phyloP scores from a whole-genome alignment of 192 early-diverging fungal species.

The Backusella tarrabulga region DNA sequence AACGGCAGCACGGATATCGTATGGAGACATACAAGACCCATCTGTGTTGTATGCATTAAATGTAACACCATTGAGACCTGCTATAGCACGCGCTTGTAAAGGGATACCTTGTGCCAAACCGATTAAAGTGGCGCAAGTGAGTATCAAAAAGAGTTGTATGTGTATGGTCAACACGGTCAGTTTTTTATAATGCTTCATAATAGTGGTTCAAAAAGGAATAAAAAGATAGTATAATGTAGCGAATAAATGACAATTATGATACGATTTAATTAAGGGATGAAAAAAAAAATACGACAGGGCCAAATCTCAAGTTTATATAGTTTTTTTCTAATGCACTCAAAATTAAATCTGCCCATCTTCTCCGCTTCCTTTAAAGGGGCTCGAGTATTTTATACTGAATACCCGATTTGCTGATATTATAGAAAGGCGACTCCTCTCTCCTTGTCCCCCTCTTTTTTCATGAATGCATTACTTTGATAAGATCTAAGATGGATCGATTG shows the following conservation, averaged over 20 bases:
- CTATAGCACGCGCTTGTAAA: background rate
- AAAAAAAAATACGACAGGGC: background rate
- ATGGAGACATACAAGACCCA: conserved; percentile 17
- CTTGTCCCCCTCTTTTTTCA: background rate
- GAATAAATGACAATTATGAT: background rate
- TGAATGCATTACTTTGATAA: background rate
- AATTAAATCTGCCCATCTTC: background rate
- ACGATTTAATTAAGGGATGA: background rate
- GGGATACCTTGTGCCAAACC: conserved; percentile 12
- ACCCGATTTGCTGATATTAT: background rate
- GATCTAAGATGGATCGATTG: background rate
- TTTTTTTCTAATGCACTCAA: background rate
- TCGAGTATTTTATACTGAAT: background rate
- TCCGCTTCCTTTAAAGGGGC: background rate
- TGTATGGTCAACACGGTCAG: background rate
- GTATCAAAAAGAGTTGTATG: conserved; percentile 11
- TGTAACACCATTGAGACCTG: conserved; percentile 7
- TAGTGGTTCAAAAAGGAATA: background rate
- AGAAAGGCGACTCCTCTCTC: background rate
- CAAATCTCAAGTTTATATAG: background rate
- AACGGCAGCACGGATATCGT: background rate
- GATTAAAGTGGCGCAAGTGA: background rate
- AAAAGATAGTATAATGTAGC: background rate
- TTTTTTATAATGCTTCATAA: background rate
- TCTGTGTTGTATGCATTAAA: conserved; percentile 23